A percentile compares a stretch with the other conserved stretches of the same genome.
These are phyloP conservation scores for Dianthus caryophyllus DNA, from an alignment of 148 eudicot genomes.

Conservation along the genomic window DNA sequence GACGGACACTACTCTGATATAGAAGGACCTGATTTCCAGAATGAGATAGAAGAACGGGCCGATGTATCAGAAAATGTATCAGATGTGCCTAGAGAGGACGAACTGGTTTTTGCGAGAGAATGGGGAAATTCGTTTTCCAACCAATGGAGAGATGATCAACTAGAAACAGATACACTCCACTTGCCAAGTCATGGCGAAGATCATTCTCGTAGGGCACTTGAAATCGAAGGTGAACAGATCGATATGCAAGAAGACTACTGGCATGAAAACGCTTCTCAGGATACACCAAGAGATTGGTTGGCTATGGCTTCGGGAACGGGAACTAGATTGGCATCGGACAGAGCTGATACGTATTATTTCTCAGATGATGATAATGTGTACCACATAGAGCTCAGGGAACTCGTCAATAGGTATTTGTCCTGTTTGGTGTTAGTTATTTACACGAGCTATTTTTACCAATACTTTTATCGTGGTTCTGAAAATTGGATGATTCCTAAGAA, in stretches of 20 bases:
- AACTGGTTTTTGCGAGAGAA: slow-evolving; percentile 32
- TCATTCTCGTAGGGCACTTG: slow-evolving; percentile 28
- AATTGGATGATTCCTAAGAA: no score
- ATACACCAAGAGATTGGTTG: slow-evolving; percentile 40
- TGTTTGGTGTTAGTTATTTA: not conserved
- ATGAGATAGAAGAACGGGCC: slow-evolving; percentile 25
- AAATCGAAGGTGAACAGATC: slow-evolving; percentile 38
- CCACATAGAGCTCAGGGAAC: slow-evolving; percentile 65
- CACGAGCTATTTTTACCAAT: not conserved
- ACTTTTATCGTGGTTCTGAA: no score
- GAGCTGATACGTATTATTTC: slow-evolving; percentile 43
- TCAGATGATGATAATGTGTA: slow-evolving; percentile 65
- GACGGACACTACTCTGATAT: slow-evolving; percentile 26
- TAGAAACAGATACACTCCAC: slow-evolving; percentile 24
- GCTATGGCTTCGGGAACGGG: slow-evolving; percentile 44
- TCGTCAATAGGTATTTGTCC: slow-evolving; percentile 56
- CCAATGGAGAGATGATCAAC: slow-evolving; percentile 39
- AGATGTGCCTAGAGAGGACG: slow-evolving; percentile 34
- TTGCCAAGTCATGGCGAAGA: slow-evolving; percentile 28
- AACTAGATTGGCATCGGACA: slow-evolving; percentile 35
- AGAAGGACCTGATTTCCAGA: slow-evolving; percentile 28
- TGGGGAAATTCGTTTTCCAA: slow-evolving; percentile 24
- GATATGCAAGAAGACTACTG: slow-evolving; percentile 40
- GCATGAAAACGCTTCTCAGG: slow-evolving; percentile 43
- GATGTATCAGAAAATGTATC: slow-evolving; percentile 26